phyloP scores from a whole-genome alignment of 1,139 yeast genomes.

The Pichia sp. region DNA sequence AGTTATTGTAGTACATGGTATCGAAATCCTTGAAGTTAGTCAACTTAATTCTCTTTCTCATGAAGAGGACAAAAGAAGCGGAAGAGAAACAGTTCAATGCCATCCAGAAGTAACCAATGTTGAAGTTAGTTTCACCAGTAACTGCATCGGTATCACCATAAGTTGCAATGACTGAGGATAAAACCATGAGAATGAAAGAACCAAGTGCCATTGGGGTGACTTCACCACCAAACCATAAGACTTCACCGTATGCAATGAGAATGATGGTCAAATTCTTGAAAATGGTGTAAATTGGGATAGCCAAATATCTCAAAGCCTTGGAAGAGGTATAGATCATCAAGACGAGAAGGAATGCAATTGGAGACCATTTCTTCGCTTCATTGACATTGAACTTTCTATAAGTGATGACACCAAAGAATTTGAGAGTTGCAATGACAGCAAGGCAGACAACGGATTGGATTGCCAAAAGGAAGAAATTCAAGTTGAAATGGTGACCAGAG shows the following conservation, averaged over 20 bases:
- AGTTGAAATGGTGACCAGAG: constrained; percentile 74
- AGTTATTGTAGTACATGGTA: constrained; percentile 96
- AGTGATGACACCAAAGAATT: constrained; percentile 66
- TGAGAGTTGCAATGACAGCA: constrained; percentile 61
- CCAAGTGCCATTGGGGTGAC: constrained; percentile 88
- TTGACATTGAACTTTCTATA: constrained; percentile 79
- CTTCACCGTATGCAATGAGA: constrained; percentile 97
- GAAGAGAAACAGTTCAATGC: constrained; percentile 86
- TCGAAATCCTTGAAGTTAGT: constrained; percentile 97
- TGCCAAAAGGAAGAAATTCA: constrained; percentile 83
- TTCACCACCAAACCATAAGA: constrained; percentile 90
- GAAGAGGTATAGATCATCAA: constrained; percentile 95
- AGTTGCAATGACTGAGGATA: constrained; percentile 89
- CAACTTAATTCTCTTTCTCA: constrained; percentile 96
- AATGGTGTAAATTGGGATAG: constrained; percentile 94
- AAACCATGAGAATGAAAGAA: constrained; percentile 84
- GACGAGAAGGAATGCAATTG: constrained; percentile 83
- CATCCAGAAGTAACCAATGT: constrained; percentile 96
- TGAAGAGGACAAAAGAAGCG: constrained; percentile 85
- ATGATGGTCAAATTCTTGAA: constrained; percentile 97
- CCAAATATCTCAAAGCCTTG: constrained; percentile 83
- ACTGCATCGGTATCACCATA: constrained; percentile 62
- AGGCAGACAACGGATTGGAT: constrained; percentile 81
- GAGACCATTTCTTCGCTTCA: constrained; percentile 94
- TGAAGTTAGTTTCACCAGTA: constrained; percentile 41